Evolutionary conservation across 768 basidiomycete genomes (phyloP), one percentile per base, ranked within the genome.

Genomic region (Thelephora aurantiotincta): DNA sequence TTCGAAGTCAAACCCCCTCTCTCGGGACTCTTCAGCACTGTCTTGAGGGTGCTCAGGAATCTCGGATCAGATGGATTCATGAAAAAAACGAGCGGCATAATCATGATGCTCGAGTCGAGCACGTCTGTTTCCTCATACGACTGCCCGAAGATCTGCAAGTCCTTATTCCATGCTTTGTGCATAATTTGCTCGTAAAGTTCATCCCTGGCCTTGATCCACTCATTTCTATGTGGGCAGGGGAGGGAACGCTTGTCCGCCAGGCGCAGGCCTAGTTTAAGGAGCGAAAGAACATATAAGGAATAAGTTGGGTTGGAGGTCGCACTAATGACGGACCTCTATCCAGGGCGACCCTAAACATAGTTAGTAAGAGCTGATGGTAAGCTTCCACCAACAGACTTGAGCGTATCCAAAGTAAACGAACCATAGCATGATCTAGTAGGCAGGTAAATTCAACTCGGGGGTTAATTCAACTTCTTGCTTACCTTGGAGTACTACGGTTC

Each of bases 71-170:
- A 77, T 16, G 79, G 77, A 35, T 83, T 80, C 60, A 82, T 82
- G 68, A 96, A 94, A 70, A 94, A 96, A 30, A 90, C 85, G 34
- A 92, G 70, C 1, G 92, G 91, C 85, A 90, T 91, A 56, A 93
- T 90, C 41, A 92, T 68, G 44, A 96, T 78, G 12, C 91, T 80
- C 12, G 88, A 84, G 60, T 97, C 94, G 18, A 98, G 61, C 9
- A 85, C 71, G 38, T 82, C 70, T 0, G 70, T 78, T 51, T 89
- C 85, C 56, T 97, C 94, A 62, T 92, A 99, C 57, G 82, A 82
- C 65, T 99, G 93, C 18, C 79, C 82, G 56, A 91, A 93, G 61
- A 71, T 75, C 55, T 74, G 64, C 50, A 74, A 63, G 37, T 78
- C 71, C 23, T 72, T 61, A 63, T 93, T 86, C 83, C 85, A 96